Evolutionary conservation across 164 flowering plant genomes (phyloP).

Genomic region (Macadamia tetraphylla): DNA sequence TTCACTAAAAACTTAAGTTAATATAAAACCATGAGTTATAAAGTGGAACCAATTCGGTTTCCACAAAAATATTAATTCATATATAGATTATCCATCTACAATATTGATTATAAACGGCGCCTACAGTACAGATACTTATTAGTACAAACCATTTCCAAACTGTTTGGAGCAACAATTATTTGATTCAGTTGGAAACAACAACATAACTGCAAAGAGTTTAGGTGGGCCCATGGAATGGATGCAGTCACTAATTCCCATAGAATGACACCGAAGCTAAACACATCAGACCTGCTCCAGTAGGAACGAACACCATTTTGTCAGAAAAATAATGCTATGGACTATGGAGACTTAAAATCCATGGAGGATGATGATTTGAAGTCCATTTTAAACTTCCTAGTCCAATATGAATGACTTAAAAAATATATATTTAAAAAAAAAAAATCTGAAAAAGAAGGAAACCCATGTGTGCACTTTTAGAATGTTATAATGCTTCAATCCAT

Average conservation of each 20-base stretch:
- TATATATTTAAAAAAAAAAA: background rate
- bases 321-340: background rate
- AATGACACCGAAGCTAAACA: constrained; percentile 85
- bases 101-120: too few relatives aligned
- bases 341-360: background rate
- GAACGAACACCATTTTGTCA: background rate
- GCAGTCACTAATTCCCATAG: constrained; percentile 82
- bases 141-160: too few relatives aligned
- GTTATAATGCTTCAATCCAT: constrained; percentile 2
- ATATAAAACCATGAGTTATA: too few relatives aligned
- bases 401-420: background rate
- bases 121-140: too few relatives aligned
- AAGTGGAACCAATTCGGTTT: too few relatives aligned
- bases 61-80: too few relatives aligned
- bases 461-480: background rate
- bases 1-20: too few relatives aligned
- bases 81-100: too few relatives aligned
- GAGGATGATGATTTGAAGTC: background rate
- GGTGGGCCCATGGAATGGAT: constrained; percentile 66
- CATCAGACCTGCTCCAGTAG: constrained; percentile 59
- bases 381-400: background rate
- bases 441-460: background rate
- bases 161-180: background rate
- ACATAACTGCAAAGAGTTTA: constrained; percentile 66
- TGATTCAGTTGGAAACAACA: background rate